phyloP scores from a whole-genome alignment of 768 basidiomycete genomes.

The Xerocomellus intermedius region DNA sequence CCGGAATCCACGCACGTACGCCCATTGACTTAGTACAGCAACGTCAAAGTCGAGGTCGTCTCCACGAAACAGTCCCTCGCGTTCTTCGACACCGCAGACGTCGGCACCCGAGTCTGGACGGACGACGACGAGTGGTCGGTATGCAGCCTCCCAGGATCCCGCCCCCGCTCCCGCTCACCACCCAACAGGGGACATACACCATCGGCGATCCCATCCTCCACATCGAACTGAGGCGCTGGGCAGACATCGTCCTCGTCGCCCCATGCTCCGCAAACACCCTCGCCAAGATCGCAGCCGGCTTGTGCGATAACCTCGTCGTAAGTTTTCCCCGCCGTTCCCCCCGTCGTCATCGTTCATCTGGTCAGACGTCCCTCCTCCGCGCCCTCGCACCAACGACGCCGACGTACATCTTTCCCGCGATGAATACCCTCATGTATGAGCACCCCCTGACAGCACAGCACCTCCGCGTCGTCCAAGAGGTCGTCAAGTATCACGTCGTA shows the following conservation, averaged over 20 bases:
- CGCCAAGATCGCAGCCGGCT: slow-evolving; percentile 84
- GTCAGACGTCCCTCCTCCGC: slow-evolving; percentile 75
- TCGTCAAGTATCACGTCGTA: slow-evolving; percentile 75
- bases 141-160: slow-evolving; percentile 26
- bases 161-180: neutral
- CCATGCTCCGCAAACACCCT: slow-evolving; percentile 98
- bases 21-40: slow-evolving; percentile 52
- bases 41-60: slow-evolving; percentile 80
- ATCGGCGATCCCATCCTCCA: slow-evolving; percentile 93
- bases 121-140: slow-evolving; percentile 95
- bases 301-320: slow-evolving; percentile 90
- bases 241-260: slow-evolving; percentile 90
- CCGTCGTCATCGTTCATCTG: neutral
- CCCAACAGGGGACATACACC: slow-evolving; percentile 58
- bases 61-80: slow-evolving; percentile 74
- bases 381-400: slow-evolving; percentile 82
- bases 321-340: neutral
- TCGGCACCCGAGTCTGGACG: slow-evolving; percentile 77
- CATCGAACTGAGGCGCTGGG: slow-evolving; percentile 93
- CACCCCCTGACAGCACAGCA: slow-evolving; percentile 91
- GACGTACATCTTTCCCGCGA: slow-evolving; percentile 92
- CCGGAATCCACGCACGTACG: neutral
- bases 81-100: slow-evolving; percentile 63
- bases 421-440: slow-evolving; percentile 98
- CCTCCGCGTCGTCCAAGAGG: slow-evolving; percentile 67